These are phyloP conservation scores for Aphanomyces stellatus DNA, from an alignment of 352 stramenopile species.

Conservation along the genomic window DNA sequence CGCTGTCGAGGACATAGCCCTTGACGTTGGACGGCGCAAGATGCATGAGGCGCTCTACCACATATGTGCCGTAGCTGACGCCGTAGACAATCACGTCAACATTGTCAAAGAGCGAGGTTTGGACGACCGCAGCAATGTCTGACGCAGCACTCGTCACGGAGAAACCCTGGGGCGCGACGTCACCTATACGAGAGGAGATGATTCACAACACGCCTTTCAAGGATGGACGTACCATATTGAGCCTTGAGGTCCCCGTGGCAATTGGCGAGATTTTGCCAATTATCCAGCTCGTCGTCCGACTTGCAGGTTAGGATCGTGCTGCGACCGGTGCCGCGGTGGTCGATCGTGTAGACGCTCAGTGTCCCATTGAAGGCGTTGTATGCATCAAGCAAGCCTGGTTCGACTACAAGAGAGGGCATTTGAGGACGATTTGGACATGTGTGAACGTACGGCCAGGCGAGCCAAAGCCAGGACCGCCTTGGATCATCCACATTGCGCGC, in stretches of 20 bases:
- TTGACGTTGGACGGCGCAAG: constrained; percentile 22
- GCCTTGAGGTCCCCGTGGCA: constrained; percentile 27
- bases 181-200: no score
- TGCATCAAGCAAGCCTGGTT: neutral
- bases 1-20: constrained; percentile 26
- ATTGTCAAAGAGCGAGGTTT: neutral
- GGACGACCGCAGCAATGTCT: constrained; percentile 27
- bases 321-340: constrained; percentile 34
- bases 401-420: neutral
- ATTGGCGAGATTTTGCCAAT: constrained; percentile 23
- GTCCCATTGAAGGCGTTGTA: constrained; percentile 17
- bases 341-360: constrained; percentile 42
- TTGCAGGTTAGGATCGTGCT: constrained; percentile 27
- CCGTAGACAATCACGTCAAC: constrained; percentile 24
- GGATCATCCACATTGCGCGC: constrained; percentile 12
- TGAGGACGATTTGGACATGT: neutral
- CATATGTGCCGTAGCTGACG: constrained; percentile 27
- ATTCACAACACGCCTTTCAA: constrained; percentile 17
- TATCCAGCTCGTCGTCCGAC: constrained; percentile 3
- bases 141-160: constrained; percentile 37
- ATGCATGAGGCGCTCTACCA: constrained; percentile 23
- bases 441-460: constrained; percentile 5
- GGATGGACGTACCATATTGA: constrained; percentile 23
- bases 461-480: constrained; percentile 15
- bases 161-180: constrained; percentile 20